Conservation (phyloP, 208 protist genomes). For the Entamoeba invadens region DNA sequence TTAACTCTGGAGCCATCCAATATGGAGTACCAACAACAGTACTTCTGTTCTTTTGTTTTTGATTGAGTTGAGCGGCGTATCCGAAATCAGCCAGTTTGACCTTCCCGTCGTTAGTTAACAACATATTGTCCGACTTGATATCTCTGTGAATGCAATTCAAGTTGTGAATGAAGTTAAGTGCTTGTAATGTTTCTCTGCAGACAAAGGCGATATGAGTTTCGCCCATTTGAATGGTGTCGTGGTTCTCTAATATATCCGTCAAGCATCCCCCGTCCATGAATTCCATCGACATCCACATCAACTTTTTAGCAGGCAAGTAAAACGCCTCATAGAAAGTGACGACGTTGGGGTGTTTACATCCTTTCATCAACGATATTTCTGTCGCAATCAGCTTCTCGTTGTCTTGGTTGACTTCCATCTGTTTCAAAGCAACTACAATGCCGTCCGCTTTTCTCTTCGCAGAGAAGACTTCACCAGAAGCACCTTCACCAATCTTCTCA, state of each 20-base stretch:
- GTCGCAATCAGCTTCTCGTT: slow-evolving; percentile 39
- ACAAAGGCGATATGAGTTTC: background rate
- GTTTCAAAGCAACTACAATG: slow-evolving; percentile 2
- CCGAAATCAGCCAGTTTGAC: background rate
- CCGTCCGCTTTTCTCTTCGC: background rate
- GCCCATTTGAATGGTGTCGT: background rate
- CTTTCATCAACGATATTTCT: slow-evolving; percentile 51
- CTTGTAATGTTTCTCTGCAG: background rate
- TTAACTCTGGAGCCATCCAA: slow-evolving; percentile 24
- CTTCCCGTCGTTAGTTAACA: background rate
- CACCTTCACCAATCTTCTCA: background rate
- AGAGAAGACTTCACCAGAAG: background rate
- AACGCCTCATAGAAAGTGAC: slow-evolving; percentile 48
- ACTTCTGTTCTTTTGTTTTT: background rate
- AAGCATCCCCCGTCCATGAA: slow-evolving; percentile 46
- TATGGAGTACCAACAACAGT: slow-evolving; percentile 10
- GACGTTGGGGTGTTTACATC: slow-evolving; percentile 44
- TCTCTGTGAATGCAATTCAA: background rate
- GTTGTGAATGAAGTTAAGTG: background rate
- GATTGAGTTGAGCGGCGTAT: background rate
- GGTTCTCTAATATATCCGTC: slow-evolving; percentile 32
- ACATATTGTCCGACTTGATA: background rate
- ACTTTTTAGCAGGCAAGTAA: slow-evolving; percentile 5
- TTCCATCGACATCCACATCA: slow-evolving; percentile 44
- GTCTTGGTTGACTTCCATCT: slow-evolving; percentile 43